Evolutionary conservation across 1,139 yeast genomes (phyloP).

Genomic region (Blastobotrys elegans): DNA sequence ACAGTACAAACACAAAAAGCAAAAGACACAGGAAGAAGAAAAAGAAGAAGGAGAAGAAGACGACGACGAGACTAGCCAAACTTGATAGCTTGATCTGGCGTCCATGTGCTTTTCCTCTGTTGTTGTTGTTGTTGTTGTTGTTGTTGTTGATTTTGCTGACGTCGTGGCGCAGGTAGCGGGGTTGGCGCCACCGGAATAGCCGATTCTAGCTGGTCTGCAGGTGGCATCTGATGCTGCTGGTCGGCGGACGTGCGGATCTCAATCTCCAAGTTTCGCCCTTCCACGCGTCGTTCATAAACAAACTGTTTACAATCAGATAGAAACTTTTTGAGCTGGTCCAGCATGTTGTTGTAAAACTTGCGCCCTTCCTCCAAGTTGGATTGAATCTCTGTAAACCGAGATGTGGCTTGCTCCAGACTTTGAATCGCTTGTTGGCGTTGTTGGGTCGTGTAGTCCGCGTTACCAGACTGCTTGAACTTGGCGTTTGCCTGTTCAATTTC

Average conservation of each 20-base stretch:
- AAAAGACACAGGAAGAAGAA: slow-evolving; percentile 1
- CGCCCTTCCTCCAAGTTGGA: slow-evolving; percentile 65
- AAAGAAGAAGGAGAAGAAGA: too few relatives aligned
- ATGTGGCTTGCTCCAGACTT: slow-evolving; percentile 49
- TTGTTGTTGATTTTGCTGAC: not conserved
- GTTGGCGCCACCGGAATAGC: slow-evolving; percentile 11
- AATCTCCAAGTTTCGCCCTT: slow-evolving; percentile 48
- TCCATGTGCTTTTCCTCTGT: slow-evolving; percentile 26
- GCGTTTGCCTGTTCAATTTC: slow-evolving; percentile 21
- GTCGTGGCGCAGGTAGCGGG: slow-evolving; percentile 5
- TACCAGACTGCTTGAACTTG: slow-evolving; percentile 2
- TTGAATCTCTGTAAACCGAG: slow-evolving; percentile 51
- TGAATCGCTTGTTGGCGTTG: slow-evolving; percentile 50
- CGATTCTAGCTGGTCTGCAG: not conserved
- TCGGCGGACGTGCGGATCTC: not conserved
- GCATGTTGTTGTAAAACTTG: slow-evolving; percentile 62
- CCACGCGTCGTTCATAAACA: slow-evolving; percentile 49
- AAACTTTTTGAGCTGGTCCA: slow-evolving; percentile 46
- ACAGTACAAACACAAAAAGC: not conserved
- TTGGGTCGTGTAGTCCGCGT: slow-evolving; percentile 30
- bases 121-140: not conserved
- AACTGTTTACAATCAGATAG: slow-evolving; percentile 50
- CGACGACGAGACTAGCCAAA: slow-evolving; percentile 26
- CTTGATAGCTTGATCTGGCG: slow-evolving; percentile 36
- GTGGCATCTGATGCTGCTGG: not conserved